Evolutionary conservation across 2,329 filamentous ascomycete species (phyloP).

Genomic region (Verticillium dahliae): DNA sequence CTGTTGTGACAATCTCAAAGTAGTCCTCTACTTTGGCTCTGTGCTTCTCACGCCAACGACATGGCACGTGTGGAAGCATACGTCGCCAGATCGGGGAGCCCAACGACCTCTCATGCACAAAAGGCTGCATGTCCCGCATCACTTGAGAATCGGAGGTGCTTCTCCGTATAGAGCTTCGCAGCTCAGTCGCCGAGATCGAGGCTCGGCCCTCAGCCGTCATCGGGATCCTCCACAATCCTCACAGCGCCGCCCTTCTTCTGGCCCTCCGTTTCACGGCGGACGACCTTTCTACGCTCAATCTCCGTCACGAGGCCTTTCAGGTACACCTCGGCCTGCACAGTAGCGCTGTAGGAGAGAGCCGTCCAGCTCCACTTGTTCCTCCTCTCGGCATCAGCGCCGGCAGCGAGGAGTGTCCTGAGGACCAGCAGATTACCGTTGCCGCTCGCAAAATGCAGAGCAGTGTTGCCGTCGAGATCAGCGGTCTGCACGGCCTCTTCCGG

Average conservation of each 20-base stretch:
- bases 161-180: too few species aligned
- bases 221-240: slow-evolving; percentile 34
- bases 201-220: slow-evolving; percentile 21
- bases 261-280: slow-evolving; percentile 28
- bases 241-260: slow-evolving; percentile 34
- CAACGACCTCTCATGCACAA: too few species aligned
- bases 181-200: too few species aligned
- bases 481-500: slow-evolving; percentile 45
- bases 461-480: slow-evolving; percentile 71
- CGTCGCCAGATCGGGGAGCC: too few species aligned
- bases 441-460: slow-evolving; percentile 79
- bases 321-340: slow-evolving; percentile 78
- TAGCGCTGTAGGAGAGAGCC: slow-evolving; percentile 75
- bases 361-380: slow-evolving; percentile 76
- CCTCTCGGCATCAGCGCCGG: slow-evolving; percentile 67
- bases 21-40: too few species aligned
- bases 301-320: slow-evolving; percentile 71
- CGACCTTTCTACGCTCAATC: slow-evolving; percentile 53
- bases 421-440: slow-evolving; percentile 75
- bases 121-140: too few species aligned
- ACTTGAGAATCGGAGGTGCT: too few species aligned
- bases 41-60: too few species aligned
- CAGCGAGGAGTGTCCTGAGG: slow-evolving; percentile 68
- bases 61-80: too few species aligned
- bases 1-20: too few species aligned